Evolutionary conservation across 352 stramenopile species (phyloP).

Genomic region (Globisporangium middletonii): DNA sequence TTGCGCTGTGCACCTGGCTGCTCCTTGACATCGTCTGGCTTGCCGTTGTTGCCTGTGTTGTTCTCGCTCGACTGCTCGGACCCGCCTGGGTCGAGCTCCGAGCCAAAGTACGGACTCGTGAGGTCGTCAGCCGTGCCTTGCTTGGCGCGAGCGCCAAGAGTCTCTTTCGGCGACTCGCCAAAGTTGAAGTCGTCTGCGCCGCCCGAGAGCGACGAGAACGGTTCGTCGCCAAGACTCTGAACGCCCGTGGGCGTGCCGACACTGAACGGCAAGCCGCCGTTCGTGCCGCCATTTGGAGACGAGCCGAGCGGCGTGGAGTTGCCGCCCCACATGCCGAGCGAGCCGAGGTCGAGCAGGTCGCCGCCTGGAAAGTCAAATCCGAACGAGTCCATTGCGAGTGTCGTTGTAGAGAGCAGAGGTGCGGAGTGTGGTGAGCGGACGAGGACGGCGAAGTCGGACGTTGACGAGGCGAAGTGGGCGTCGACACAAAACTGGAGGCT

Average conservation of each 20-base stretch:
- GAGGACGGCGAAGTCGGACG: no score
- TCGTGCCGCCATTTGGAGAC: conserved; percentile 46
- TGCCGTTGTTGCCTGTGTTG: conserved; percentile 23
- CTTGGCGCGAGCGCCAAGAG: conserved; percentile 11
- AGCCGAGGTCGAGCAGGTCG: conserved; percentile 73
- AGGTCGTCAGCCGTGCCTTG: conserved; percentile 28
- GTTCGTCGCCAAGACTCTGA: conserved; percentile 74
- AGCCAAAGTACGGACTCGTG: conserved; percentile 57
- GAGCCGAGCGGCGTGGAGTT: conserved; percentile 57
- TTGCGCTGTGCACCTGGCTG: conserved; percentile 21
- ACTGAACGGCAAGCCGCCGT: conserved; percentile 57
- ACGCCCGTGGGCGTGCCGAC: conserved; percentile 81
- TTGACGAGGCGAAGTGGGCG: no score
- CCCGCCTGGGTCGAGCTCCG: conserved; percentile 34
- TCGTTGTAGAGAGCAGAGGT: not conserved
- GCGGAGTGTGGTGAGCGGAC: no score
- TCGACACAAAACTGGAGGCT: no score
- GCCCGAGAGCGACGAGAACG: conserved; percentile 41
- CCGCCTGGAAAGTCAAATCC: conserved; percentile 74
- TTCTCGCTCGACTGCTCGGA: conserved; percentile 32
- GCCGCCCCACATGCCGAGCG: conserved; percentile 61
- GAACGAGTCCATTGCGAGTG: conserved; percentile 68
- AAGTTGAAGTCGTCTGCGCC: conserved; percentile 75
- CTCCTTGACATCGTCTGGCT: conserved; percentile 23
- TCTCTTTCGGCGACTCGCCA: conserved; percentile 67